Percentiles rank a stretch among this genome's conserved stretches.
phyloP scores from a whole-genome alignment of 1,284 basidiomycete genomes.

The Cutaneotrichosporon dermatis region DNA sequence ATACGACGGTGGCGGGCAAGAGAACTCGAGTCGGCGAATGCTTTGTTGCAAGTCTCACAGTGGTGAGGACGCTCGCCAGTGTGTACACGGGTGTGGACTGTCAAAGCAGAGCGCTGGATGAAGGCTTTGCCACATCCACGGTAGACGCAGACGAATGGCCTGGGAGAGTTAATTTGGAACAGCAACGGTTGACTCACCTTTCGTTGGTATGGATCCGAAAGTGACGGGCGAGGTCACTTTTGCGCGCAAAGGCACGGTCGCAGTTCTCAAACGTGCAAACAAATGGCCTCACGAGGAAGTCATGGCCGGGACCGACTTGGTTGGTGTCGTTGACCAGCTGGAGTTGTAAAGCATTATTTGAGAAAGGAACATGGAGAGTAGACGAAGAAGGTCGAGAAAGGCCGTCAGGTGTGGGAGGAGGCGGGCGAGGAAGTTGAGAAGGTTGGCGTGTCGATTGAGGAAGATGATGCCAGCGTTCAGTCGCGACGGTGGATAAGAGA shows the following conservation, averaged over 20 bases:
- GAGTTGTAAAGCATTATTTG: conserved; percentile 1
- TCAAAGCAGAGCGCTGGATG: conserved; percentile 49
- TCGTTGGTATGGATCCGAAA: conserved; percentile 51
- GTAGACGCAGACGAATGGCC: conserved; percentile 46
- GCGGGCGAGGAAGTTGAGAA: background rate
- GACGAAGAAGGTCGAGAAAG: background rate
- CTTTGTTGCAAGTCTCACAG: conserved; percentile 53
- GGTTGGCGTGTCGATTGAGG: background rate
- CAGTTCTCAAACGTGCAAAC: conserved; percentile 47
- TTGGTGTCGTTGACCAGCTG: conserved; percentile 47
- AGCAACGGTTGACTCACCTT: conserved; percentile 27
- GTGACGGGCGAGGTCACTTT: conserved; percentile 52
- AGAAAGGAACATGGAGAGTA: background rate
- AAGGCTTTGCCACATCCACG: conserved; percentile 46
- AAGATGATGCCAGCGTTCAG: background rate
- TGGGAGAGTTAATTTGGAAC: conserved; percentile 12
- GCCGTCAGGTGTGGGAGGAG: background rate
- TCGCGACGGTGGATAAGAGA: background rate
- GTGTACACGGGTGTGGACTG: conserved; percentile 50
- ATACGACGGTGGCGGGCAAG: conserved; percentile 57
- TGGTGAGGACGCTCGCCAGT: conserved; percentile 57
- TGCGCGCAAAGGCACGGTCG: conserved; percentile 52
- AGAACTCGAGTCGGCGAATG: conserved; percentile 57
- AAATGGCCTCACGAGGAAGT: conserved; percentile 36
- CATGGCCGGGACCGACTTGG: conserved; percentile 37